Base-by-base conservation (phyloP, 2,329 filamentous ascomycete genomes). In the Aphanocladium album region DNA sequence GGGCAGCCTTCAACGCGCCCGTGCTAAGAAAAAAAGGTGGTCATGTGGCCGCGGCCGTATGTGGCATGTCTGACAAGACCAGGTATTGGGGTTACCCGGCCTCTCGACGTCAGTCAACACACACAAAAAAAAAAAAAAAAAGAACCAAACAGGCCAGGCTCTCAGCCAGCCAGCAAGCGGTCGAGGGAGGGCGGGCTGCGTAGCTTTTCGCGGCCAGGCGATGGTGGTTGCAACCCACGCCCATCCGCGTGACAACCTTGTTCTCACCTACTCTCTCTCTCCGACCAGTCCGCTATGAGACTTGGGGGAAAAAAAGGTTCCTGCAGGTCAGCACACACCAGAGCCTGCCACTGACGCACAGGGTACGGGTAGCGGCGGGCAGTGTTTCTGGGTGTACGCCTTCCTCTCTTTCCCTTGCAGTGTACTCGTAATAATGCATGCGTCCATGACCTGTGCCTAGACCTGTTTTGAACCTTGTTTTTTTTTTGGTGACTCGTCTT, bases 281-380 rank as follows among this genome's bases (percentile, higher is more conserved):
- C 9, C 30, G 5, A 30, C 5, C 30, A n/a, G n/a, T 30, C 5
- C 5, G 30, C 9, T 30, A 5, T 30, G 30, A 39, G n/a, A 11
- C 27, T 16, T 2, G 17, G 14, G 16, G 17, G 17, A 3, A 2
- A 21, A 41, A 19, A 14, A 37, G 39, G 47, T 45, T 45, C 17
- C 41, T 52, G 47, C 56, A 45, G 17, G 56, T 51, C 35, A 50
- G 47, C 35, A 25, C 33, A n/a, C 11, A 25, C n/a, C 50, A 7
- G 11, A 23, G 39, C 25, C 30, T 57, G 33, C 21, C 55, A 21
- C 55, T 49, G 33, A 57, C 54, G 54, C 54, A 57, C 7, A 41
- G 54, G 55, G 45, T 50, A 50, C 56, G 56, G 56, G 46, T 52
- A 59, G 56, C 56, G 51, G 56, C 37, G 56, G 55, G 55, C 33